Evolutionary conservation across 2,329 filamentous ascomycete species (phyloP), one percentile per base, ranked within the genome.

Genomic region (Juglanconis oblonga): DNA sequence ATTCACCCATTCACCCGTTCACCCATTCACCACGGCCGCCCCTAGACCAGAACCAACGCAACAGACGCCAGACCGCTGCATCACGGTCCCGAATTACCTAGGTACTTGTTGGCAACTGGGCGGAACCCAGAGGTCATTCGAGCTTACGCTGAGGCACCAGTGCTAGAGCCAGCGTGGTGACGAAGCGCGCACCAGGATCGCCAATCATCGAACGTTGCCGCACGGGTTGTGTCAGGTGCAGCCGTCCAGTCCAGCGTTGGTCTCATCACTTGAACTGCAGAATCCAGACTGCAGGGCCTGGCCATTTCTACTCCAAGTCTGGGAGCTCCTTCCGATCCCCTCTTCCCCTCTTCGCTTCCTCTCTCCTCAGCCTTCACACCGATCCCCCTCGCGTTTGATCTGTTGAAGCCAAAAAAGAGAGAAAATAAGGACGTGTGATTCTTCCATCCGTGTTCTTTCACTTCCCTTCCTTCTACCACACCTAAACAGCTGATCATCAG

Each of bases 361-460:
- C 59, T 64, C 64, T 65, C 66, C 69, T 67, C 65, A 52, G 53
- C 62, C 49, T 57, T 55, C 49, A 29, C 45, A 55, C 8, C 44
- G n/a, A 48, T 40, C 33, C 35, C 29, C n/a, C 5, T 36, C 14
- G 17, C 17, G 17, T 17, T 17, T 17, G 17, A 17, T 17, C 17
- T 17, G 17, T 17, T 17, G 17, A 17, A 17, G 17, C 17, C 17
- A 17, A 17, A 17, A 17, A 17, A 17, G 17, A 17, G 17, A 17
- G 17, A 17, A 17, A 17, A 17, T 17, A 17, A 17, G 17, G 17
- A 17, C 17, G 17, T 17, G 17, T 17, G 17, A 17, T 17, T 17
- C 17, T 17, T 17, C 17, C 17, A 17, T 17, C 17, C 17, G 17
- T 17, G 17, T 17, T 17, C 17, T 17, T 17, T 17, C 17, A 17